phyloP scores from a whole-genome alignment of 1,139 yeast genomes.

The Arxiozyma heterogenica region DNA sequence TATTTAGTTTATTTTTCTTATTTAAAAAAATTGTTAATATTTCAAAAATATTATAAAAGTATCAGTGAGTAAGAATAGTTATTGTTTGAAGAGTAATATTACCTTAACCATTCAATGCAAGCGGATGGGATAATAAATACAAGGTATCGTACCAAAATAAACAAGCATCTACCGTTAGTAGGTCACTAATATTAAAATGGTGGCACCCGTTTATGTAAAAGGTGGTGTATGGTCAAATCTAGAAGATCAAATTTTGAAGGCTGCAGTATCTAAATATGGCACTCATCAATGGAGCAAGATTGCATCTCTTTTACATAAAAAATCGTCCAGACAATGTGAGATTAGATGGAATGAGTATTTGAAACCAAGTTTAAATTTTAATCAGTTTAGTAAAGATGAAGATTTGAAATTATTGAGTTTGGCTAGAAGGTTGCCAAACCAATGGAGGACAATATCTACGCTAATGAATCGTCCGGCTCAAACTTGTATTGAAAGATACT shows the following conservation, averaged over 20 bases:
- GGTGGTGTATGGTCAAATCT: constrained; percentile 90
- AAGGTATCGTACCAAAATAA: too few relatives aligned
- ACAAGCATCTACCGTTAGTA: background rate
- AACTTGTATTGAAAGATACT: constrained; percentile 83
- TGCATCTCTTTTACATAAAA: constrained; percentile 74
- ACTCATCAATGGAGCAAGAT: constrained; percentile 92
- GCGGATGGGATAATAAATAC: too few relatives aligned
- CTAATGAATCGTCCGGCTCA: constrained; percentile 78
- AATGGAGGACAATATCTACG: constrained; percentile 86
- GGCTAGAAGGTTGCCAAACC: constrained; percentile 74
- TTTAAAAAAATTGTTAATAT: too few relatives aligned
- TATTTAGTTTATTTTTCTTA: too few relatives aligned
- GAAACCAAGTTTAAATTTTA: constrained; percentile 58
- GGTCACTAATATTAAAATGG: constrained; percentile 11
- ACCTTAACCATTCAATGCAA: background rate
- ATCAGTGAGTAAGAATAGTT: too few relatives aligned
- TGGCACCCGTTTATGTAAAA: constrained; percentile 64
- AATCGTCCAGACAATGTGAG: constrained; percentile 85
- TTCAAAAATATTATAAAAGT: too few relatives aligned
- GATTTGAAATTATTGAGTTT: constrained; percentile 63
- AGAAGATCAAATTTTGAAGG: constrained; percentile 82
- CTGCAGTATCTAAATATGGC: constrained; percentile 90
- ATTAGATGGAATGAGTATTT: constrained; percentile 90
- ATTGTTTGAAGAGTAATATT: background rate
- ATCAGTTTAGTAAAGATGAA: constrained; percentile 66